These are phyloP conservation scores for Aspergillus neoniger DNA, from an alignment of 2,329 filamentous ascomycete species.

Conservation along the genomic window DNA sequence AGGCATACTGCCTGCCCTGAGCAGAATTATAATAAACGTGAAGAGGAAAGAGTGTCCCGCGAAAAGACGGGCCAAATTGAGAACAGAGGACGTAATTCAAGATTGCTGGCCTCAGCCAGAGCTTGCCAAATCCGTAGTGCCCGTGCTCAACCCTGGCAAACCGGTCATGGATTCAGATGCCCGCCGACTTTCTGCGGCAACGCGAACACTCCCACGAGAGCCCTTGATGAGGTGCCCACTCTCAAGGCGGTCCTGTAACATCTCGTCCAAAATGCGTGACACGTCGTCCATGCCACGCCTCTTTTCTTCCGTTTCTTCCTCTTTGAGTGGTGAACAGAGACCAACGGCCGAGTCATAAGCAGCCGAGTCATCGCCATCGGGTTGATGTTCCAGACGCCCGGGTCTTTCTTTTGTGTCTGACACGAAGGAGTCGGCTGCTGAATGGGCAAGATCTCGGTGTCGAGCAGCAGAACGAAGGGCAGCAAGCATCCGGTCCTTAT, in stretches of 20 bases:
- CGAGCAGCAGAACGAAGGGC: conserved; percentile 83
- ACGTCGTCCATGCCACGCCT: conserved; percentile 82
- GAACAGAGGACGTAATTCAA: background rate
- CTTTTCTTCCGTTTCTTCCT: conserved; percentile 44
- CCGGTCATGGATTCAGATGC: conserved; percentile 31
- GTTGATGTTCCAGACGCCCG: conserved; percentile 31
- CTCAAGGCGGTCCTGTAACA: conserved; percentile 88
- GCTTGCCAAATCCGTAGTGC: background rate
- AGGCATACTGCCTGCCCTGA: background rate
- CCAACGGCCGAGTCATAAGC: conserved; percentile 28
- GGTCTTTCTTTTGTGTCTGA: conserved; percentile 33
- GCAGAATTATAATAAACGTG: background rate
- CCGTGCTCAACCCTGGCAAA: conserved; percentile 30
- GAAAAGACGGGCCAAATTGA: no score
- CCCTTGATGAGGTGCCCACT: conserved; percentile 70
- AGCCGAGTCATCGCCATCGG: conserved; percentile 29
- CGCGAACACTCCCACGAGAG: conserved; percentile 65
- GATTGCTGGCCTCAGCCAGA: background rate
- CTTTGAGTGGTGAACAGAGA: conserved; percentile 35
- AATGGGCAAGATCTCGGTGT: conserved; percentile 79
- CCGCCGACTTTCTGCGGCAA: conserved; percentile 49
- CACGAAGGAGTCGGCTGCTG: conserved; percentile 41
- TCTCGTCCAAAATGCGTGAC: conserved; percentile 90
- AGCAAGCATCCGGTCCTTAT: conserved; percentile 91
- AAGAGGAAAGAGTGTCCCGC: background rate